phyloP scores from a whole-genome alignment of 768 basidiomycete genomes.

The Leccinum subtestaceum region DNA sequence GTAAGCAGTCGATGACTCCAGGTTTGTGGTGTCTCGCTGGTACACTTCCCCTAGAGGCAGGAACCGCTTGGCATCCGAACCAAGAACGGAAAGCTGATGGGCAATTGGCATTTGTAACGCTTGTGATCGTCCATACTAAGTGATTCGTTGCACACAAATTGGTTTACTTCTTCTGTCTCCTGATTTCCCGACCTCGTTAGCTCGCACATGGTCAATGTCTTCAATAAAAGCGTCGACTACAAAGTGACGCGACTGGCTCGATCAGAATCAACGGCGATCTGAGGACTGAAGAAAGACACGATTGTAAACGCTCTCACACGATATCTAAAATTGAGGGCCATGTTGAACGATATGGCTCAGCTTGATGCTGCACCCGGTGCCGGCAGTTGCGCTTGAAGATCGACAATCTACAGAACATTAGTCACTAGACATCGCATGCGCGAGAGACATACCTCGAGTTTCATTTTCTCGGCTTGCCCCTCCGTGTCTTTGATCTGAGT shows the following conservation, averaged over 20 bases:
- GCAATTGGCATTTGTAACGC: conserved; percentile 1
- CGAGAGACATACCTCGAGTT: conserved; percentile 57
- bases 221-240: background rate
- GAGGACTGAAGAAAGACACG: background rate
- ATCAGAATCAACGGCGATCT: background rate
- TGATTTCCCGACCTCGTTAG: background rate
- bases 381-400: conserved; percentile 59
- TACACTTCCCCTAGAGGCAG: conserved; percentile 38
- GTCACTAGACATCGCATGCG: conserved; percentile 4
- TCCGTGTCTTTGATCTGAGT: conserved; percentile 75
- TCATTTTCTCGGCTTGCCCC: conserved; percentile 76
- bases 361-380: conserved; percentile 23
- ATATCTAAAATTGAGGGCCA: background rate
- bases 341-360: background rate
- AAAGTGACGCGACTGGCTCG: background rate
- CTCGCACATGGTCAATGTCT: background rate
- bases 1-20: conserved; percentile 38
- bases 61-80: conserved; percentile 42
- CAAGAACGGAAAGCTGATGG: conserved; percentile 67
- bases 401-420: conserved; percentile 50
- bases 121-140: background rate
- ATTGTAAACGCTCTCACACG: background rate
- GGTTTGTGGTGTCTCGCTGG: conserved; percentile 39
- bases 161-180: background rate
- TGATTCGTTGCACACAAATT: background rate